Evolutionary conservation across 1,139 yeast species (phyloP).

Genomic region (Taiozyma sp.): DNA sequence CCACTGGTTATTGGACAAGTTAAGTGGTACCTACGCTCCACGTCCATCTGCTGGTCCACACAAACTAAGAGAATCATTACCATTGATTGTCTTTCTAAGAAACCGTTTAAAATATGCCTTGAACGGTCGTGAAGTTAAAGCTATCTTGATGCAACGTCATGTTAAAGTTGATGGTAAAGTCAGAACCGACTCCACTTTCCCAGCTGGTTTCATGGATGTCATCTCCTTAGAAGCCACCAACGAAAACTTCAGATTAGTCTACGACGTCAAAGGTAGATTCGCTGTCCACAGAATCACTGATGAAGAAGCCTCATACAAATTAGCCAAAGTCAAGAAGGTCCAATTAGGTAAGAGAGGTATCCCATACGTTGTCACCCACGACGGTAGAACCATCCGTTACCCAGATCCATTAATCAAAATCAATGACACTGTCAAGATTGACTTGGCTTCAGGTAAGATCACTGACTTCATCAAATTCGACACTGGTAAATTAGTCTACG

Average conservation of each 20-base stretch:
- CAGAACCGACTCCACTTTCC: conserved; percentile 98
- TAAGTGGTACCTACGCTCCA: conserved; percentile 99
- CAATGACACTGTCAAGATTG: conserved; percentile 96
- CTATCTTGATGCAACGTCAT: conserved; percentile 98
- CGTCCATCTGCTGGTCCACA: conserved; percentile 99
- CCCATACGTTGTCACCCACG: conserved; percentile 98
- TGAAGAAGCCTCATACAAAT: conserved; percentile 97
- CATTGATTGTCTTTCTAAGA: conserved; percentile 96
- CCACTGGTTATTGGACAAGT: conserved; percentile 99
- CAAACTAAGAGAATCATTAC: conserved; percentile 98
- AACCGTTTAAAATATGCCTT: conserved; percentile 99
- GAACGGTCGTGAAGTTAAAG: conserved; percentile 99
- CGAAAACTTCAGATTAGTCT: conserved; percentile 98
- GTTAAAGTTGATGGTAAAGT: conserved; percentile 99
- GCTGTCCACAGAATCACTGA: conserved; percentile 99
- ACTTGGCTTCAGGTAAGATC: conserved; percentile 93
- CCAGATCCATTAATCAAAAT: conserved; percentile 96
- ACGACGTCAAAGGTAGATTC: conserved; percentile 98
- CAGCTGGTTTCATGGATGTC: conserved; percentile 99
- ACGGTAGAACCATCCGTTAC: conserved; percentile 99
- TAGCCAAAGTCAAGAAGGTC: conserved; percentile 96
- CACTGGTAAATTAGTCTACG: conserved; percentile 94
- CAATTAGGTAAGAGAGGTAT: conserved; percentile 98
- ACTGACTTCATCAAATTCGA: conserved; percentile 90
- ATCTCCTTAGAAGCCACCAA: conserved; percentile 95